phyloP scores from a whole-genome alignment of 2,329 filamentous ascomycete species.

The Pyrenochaeta sp. region DNA sequence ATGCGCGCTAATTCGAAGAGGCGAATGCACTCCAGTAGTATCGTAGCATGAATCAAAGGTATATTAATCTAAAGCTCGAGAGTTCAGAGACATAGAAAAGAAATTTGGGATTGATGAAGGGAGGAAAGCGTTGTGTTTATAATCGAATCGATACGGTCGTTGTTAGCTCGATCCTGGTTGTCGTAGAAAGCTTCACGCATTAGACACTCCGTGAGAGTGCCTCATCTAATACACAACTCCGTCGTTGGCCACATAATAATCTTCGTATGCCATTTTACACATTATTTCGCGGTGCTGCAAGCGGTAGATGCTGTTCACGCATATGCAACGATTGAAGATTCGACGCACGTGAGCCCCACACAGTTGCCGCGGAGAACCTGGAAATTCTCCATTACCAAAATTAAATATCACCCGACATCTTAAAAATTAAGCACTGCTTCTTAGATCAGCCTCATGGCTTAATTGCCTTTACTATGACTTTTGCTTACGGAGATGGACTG shows the following conservation, averaged over 20 bases:
- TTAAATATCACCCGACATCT: conserved; percentile 10
- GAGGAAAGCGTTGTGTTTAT: neutral
- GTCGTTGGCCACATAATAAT: neutral
- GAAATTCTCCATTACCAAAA: neutral
- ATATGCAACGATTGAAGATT: neutral
- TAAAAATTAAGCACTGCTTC: neutral
- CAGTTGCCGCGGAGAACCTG: conserved; percentile 11
- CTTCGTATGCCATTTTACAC: neutral
- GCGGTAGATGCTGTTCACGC: neutral
- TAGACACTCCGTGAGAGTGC: neutral
- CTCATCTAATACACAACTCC: too few relatives aligned
- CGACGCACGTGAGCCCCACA: neutral
- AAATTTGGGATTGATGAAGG: neutral
- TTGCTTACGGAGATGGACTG: conserved; percentile 1
- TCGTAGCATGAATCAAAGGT: neutral
- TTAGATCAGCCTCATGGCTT: neutral
- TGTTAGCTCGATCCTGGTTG: neutral
- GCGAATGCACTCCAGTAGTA: neutral
- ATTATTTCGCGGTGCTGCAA: neutral
- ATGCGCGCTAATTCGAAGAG: neutral
- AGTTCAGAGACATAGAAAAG: neutral
- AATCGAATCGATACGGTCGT: too few relatives aligned
- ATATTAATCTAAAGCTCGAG: neutral
- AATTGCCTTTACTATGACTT: conserved; percentile 3
- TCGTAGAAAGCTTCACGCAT: neutral